Percentiles rank a stretch among this genome's conserved stretches.
phyloP scores from a whole-genome alignment of 768 basidiomycete genomes.

The Kwoniella sp. region DNA sequence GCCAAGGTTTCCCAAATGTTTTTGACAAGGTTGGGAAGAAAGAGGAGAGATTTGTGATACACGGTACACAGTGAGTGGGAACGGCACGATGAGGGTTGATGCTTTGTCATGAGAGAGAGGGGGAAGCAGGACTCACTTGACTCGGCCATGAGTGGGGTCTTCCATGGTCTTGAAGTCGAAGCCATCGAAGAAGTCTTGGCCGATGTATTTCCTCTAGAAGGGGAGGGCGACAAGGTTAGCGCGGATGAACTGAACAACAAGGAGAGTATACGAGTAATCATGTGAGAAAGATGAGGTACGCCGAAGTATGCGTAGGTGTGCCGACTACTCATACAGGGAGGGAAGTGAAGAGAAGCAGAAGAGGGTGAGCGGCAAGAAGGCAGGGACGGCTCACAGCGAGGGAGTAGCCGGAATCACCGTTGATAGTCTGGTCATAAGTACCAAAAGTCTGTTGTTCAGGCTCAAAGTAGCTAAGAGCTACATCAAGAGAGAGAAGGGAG shows the following conservation, averaged over 20 bases:
- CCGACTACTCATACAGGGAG: too few species aligned
- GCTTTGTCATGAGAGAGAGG: too few species aligned
- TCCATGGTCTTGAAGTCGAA: slow-evolving; percentile 25
- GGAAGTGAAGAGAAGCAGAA: neutral
- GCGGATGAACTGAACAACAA: slow-evolving; percentile 8
- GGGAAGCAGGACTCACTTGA: slow-evolving; percentile 14
- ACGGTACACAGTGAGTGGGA: too few species aligned
- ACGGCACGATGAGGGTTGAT: neutral
- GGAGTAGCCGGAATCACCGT: neutral
- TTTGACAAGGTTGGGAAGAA: too few species aligned
- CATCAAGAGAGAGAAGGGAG: slow-evolving; percentile 13
- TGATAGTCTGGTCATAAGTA: neutral
- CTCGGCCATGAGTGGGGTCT: slow-evolving; percentile 25
- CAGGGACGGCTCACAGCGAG: slow-evolving; percentile 3
- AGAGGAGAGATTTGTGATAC: too few species aligned
- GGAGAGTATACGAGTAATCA: too few species aligned
- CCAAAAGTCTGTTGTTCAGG: neutral
- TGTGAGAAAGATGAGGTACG: slow-evolving; percentile 2
- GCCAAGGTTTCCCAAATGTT: neutral
- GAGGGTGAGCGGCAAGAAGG: neutral
- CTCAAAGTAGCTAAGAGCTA: slow-evolving; percentile 5
- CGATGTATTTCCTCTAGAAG: slow-evolving; percentile 12
- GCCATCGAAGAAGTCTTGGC: slow-evolving; percentile 19
- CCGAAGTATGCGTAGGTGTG: too few species aligned
- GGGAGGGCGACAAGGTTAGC: too few species aligned